phyloP scores from a whole-genome alignment of 148 eudicot genomes.

The Rhododendron griersonianum region DNA sequence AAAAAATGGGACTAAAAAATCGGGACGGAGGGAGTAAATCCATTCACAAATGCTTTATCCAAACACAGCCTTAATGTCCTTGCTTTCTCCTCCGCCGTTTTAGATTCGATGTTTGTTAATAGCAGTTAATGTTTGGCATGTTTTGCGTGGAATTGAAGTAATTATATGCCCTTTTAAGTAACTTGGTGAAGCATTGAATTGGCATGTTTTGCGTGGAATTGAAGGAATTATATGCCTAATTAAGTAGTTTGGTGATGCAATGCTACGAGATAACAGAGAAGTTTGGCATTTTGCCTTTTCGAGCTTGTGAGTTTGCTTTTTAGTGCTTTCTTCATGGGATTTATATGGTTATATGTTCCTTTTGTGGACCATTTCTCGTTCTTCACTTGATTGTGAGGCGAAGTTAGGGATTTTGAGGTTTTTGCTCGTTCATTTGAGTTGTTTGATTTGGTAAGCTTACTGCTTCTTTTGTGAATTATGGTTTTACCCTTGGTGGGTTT shows the following conservation, averaged over 20 bases:
- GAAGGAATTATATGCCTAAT: not conserved
- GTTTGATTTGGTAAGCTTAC: conserved; percentile 12
- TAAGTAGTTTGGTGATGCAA: not conserved
- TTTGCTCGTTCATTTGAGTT: not conserved
- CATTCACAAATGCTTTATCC: not conserved
- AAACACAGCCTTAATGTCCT: not conserved
- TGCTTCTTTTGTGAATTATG: not conserved
- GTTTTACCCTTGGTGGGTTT: not conserved
- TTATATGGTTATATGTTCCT: not conserved
- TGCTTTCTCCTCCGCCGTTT: not conserved
- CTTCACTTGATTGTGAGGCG: conserved; percentile 11
- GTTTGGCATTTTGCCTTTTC: conserved; percentile 7
- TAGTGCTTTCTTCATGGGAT: not conserved
- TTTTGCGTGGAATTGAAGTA: not conserved
- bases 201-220: not conserved
- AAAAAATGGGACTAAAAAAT: too few species aligned
- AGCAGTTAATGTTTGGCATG: not conserved
- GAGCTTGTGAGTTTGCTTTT: conserved; percentile 7
- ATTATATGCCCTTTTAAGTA: not conserved
- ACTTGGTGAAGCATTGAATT: not conserved
- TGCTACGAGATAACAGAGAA: not conserved
- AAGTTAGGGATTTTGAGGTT: conserved; percentile 5
- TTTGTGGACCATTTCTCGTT: not conserved
- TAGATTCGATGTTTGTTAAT: conserved; percentile 2
- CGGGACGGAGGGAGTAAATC: not conserved